Percentiles rank a stretch among this genome's conserved stretches.
Conservation (phyloP, 768 basidiomycete genomes). For the Tephrocybe sp. region DNA sequence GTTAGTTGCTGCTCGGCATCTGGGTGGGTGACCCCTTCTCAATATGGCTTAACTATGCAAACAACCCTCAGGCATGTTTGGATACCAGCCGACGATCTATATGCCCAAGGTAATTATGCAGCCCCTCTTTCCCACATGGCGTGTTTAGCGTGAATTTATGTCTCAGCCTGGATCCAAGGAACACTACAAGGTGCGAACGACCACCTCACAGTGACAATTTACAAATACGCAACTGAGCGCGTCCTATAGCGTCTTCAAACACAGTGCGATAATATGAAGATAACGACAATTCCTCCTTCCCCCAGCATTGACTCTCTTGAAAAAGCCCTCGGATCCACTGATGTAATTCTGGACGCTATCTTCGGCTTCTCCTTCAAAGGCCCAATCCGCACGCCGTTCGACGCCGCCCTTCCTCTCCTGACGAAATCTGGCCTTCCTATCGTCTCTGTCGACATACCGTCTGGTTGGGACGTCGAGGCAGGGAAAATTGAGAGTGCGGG, state of each 20-base stretch:
- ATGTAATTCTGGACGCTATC: slow-evolving; percentile 92
- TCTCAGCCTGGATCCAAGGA: slow-evolving; percentile 91
- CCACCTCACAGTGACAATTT: neutral
- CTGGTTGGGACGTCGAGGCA: slow-evolving; percentile 92
- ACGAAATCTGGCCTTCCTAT: slow-evolving; percentile 71
- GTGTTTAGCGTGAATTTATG: neutral
- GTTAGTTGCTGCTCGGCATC: slow-evolving; percentile 92
- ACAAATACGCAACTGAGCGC: neutral
- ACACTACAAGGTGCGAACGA: slow-evolving; percentile 78
- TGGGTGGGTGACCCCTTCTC: slow-evolving; percentile 49
- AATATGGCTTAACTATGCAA: neutral
- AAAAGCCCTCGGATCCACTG: slow-evolving; percentile 54
- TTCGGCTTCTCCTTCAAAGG: slow-evolving; percentile 98
- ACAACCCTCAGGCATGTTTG: slow-evolving; percentile 86
- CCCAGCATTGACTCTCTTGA: slow-evolving; percentile 45
- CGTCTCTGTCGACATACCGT: slow-evolving; percentile 94
- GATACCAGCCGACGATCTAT: slow-evolving; percentile 86
- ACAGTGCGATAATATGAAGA: slow-evolving; percentile 89
- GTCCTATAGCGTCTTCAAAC: slow-evolving; percentile 65
- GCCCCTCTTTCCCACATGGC: neutral
- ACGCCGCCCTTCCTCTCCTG: slow-evolving; percentile 68
- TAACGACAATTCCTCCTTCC: slow-evolving; percentile 63
- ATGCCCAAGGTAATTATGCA: slow-evolving; percentile 77
- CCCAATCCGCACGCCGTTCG: slow-evolving; percentile 88
- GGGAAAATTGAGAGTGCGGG: slow-evolving; percentile 61